Conservation (phyloP, 257 asterid genomes). For the Lavandula angustifolia region DNA sequence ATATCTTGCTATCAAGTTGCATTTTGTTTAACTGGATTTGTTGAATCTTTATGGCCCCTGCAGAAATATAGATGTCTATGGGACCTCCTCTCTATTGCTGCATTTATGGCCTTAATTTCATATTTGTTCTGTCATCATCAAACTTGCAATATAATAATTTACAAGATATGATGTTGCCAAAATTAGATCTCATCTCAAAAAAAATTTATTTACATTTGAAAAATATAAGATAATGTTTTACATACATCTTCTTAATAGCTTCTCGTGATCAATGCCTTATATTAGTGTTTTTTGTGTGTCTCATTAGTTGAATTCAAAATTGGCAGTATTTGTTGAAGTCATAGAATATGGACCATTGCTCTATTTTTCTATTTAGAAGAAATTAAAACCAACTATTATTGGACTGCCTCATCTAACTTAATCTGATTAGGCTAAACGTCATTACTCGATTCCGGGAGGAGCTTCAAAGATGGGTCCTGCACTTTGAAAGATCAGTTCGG, state of each 20-base stretch:
- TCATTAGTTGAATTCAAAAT: conserved; percentile 25
- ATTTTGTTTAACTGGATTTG: conserved; percentile 25
- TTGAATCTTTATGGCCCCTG: conserved; percentile 16
- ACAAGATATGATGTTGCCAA: background rate
- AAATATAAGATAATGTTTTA: too few relatives aligned
- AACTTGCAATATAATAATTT: background rate
- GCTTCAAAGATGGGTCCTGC: conserved; percentile 27
- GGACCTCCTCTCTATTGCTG: conserved; percentile 31
- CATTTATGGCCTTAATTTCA: conserved; percentile 22
- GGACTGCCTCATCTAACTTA: background rate
- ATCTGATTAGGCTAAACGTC: conserved; percentile 1
- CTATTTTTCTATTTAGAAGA: background rate
- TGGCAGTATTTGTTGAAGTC: conserved; percentile 33
- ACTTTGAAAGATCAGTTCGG: background rate
- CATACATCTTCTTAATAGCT: background rate
- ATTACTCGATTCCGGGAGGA: conserved; percentile 15
- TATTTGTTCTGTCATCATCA: background rate
- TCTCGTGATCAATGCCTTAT: background rate
- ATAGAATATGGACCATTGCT: conserved; percentile 33
- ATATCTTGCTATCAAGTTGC: background rate
- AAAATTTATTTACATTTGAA: too few relatives aligned
- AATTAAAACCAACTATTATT: conserved; percentile 5
- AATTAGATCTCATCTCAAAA: too few relatives aligned
- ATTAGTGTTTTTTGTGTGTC: background rate
- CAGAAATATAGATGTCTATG: background rate